Conservation (phyloP, 208 protist genomes). For the Acanthamoeba healyi region DNA sequence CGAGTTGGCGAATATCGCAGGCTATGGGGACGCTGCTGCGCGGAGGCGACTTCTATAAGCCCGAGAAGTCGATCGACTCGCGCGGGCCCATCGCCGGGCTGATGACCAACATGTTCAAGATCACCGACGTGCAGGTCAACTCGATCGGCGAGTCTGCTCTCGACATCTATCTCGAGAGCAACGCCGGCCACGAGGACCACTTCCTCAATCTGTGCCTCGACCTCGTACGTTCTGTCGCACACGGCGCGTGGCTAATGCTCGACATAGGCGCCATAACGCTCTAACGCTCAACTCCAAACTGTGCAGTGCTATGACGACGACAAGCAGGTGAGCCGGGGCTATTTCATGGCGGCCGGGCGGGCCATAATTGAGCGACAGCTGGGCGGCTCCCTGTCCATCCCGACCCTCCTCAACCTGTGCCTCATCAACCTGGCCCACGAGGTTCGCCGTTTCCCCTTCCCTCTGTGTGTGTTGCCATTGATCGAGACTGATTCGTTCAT, state of each 20-base stretch:
- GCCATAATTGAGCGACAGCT: neutral
- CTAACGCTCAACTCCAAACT: too few species aligned
- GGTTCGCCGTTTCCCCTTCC: neutral
- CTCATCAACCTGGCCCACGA: conserved; percentile 40
- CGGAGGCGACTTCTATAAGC: conserved; percentile 36
- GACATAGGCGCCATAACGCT: too few species aligned
- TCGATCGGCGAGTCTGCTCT: conserved; percentile 1
- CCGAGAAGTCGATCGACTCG: neutral
- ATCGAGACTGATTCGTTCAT: too few species aligned
- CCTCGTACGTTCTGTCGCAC: neutral
- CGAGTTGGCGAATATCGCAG: neutral
- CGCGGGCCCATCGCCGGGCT: neutral
- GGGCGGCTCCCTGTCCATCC: neutral
- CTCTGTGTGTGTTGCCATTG: neutral
- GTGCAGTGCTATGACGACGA: neutral
- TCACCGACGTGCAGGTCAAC: neutral
- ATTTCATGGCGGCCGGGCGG: neutral
- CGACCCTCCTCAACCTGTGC: conserved; percentile 20
- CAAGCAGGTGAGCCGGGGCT: conserved; percentile 16
- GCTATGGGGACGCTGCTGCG: conserved; percentile 3
- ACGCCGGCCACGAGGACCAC: neutral
- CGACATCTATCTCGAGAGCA: conserved; percentile 5
- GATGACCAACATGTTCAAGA: conserved; percentile 35
- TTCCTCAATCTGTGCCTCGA: neutral
- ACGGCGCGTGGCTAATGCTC: too few species aligned